These are phyloP conservation scores for Malus orientalis DNA, from an alignment of 306 rosid genomes.

Conservation along the genomic window DNA sequence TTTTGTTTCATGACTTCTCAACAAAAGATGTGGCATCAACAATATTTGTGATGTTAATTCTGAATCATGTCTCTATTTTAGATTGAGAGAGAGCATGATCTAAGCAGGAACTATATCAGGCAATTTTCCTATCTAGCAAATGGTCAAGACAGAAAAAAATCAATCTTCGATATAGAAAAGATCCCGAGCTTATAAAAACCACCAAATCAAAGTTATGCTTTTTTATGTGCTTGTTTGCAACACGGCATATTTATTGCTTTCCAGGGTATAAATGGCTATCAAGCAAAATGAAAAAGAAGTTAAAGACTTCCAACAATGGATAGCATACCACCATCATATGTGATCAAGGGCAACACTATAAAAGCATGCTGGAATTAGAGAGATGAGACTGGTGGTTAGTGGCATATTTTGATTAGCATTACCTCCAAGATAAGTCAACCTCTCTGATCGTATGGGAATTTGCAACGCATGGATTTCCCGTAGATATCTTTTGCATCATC, in stretches of 20 bases:
- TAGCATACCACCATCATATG: too few relatives aligned
- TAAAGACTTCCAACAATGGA: too few relatives aligned
- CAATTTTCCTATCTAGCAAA: not conserved
- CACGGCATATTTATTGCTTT: not conserved
- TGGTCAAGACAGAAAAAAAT: not conserved
- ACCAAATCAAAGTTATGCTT: not conserved
- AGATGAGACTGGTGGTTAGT: conserved; percentile 13
- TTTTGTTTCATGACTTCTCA: not conserved
- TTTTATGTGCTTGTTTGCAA: not conserved
- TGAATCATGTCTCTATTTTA: too few relatives aligned
- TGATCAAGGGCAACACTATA: too few relatives aligned
- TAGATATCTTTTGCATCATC: too few relatives aligned
- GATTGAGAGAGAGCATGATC: not conserved
- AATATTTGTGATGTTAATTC: too few relatives aligned
- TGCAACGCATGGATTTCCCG: too few relatives aligned
- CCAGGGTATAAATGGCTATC: not conserved
- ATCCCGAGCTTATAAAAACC: too few relatives aligned
- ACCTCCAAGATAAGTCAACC: conserved; percentile 56
- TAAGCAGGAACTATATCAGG: not conserved
- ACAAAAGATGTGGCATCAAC: too few relatives aligned
- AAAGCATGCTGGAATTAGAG: not conserved
- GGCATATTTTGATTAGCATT: conserved; percentile 13
- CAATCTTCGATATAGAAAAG: not conserved
- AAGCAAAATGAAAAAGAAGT: too few relatives aligned
- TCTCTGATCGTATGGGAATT: too few relatives aligned